These are phyloP conservation scores for Salix udensis DNA, from an alignment of 345 rosid species.

Conservation along the genomic window DNA sequence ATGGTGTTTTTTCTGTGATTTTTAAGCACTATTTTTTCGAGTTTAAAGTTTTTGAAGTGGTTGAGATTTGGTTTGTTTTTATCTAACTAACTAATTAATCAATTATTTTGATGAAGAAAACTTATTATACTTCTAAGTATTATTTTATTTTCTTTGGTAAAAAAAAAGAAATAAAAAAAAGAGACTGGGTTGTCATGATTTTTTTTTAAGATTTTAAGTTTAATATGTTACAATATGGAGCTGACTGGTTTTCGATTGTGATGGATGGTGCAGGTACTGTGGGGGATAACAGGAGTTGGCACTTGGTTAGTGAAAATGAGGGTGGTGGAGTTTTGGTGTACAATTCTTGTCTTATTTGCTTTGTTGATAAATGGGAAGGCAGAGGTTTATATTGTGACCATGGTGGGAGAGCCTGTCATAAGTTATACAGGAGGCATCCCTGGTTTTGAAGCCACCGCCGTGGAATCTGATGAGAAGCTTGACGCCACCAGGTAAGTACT, in stretches of 20 bases:
- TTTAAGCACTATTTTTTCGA: neutral
- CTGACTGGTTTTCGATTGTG: slow-evolving; percentile 10
- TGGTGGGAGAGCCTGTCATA: slow-evolving; percentile 89
- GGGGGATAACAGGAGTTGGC: slow-evolving; percentile 17
- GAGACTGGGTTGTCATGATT: neutral
- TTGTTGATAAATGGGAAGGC: slow-evolving; percentile 44
- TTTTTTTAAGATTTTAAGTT: neutral
- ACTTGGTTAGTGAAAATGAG: slow-evolving; percentile 21
- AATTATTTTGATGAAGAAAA: neutral
- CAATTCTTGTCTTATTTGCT: slow-evolving; percentile 26
- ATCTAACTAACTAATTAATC: neutral
- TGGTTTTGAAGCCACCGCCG: slow-evolving; percentile 88
- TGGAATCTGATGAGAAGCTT: slow-evolving; percentile 80
- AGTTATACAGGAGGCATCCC: slow-evolving; percentile 82
- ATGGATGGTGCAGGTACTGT: slow-evolving; percentile 38
- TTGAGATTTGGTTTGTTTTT: neutral
- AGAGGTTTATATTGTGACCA: slow-evolving; percentile 73
- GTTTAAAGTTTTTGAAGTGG: neutral
- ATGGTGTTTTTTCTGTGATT: neutral
- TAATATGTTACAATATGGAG: neutral
- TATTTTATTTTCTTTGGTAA: neutral
- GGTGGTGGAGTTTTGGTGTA: slow-evolving; percentile 29
- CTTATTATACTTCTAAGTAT: neutral
- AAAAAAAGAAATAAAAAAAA: neutral
- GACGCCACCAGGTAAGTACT: slow-evolving; percentile 62